phyloP scores from a whole-genome alignment of 345 rosid species.

The Salix arbutifolia region DNA sequence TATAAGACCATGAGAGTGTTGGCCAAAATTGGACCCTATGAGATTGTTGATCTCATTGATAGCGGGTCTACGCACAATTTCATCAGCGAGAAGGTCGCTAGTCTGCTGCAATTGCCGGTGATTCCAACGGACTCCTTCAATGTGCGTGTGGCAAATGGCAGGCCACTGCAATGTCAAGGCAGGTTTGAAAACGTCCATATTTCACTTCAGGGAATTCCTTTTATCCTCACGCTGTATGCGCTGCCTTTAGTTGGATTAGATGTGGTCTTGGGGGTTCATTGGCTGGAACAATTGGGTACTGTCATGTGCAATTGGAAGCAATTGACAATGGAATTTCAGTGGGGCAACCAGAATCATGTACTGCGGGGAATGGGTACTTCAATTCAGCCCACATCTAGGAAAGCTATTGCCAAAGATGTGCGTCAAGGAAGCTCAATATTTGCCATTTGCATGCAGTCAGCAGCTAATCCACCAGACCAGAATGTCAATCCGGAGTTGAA shows the following conservation, averaged over 20 bases:
- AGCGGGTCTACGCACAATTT: no score
- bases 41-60: neutral
- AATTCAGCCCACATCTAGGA: neutral
- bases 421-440: neutral
- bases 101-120: neutral
- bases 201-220: neutral
- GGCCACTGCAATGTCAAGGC: neutral
- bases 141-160: neutral
- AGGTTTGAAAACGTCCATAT: neutral
- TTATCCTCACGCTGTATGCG: neutral
- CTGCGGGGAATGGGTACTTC: neutral
- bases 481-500: neutral
- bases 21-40: neutral
- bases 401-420: neutral
- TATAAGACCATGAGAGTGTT: neutral
- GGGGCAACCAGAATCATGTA: neutral
- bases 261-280: neutral
- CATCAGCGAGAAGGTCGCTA: no score
- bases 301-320: neutral
- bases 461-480: accelerated
- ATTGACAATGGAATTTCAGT: neutral
- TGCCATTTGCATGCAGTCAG: neutral
- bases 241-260: neutral
- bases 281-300: neutral
- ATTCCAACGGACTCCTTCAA: neutral